Percentiles rank a stretch among this genome's conserved stretches.
Conservation (phyloP, 2,329 filamentous ascomycete genomes). For the Fusarium coicis region DNA sequence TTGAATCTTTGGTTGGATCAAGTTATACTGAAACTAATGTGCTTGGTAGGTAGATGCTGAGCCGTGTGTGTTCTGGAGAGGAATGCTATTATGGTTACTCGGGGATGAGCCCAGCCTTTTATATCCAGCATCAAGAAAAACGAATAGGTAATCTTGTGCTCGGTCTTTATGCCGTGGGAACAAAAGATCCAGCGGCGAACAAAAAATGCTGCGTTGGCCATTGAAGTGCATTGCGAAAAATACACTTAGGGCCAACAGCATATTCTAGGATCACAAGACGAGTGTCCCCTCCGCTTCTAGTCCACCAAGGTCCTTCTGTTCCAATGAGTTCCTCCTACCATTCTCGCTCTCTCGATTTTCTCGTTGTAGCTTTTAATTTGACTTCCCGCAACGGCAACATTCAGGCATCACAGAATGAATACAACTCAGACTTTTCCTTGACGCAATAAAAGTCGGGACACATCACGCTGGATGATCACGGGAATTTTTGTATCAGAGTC, state of each 20-base stretch:
- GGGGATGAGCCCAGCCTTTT: no score
- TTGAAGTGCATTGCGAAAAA: background rate
- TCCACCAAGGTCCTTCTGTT: background rate
- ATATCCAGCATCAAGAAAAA: no score
- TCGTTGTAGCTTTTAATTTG: background rate
- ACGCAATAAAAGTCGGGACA: background rate
- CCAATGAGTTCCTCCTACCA: fast-evolving
- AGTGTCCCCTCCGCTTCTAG: no score
- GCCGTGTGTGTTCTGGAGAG: no score
- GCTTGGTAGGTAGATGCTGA: no score
- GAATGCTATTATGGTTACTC: no score
- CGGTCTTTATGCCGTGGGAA: no score
- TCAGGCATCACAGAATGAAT: background rate
- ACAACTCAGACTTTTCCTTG: background rate
- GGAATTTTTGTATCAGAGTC: background rate
- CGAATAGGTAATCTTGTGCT: no score
- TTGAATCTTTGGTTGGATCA: no score
- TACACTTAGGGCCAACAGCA: background rate
- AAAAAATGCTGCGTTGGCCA: no score
- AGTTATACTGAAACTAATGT: no score
- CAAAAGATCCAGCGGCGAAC: no score
- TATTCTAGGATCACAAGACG: background rate
- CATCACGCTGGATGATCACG: background rate
- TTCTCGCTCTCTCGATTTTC: background rate
- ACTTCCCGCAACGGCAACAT: fast-evolving